phyloP scores from a whole-genome alignment of 1,139 yeast species.

The Yamadazyma triangularis region DNA sequence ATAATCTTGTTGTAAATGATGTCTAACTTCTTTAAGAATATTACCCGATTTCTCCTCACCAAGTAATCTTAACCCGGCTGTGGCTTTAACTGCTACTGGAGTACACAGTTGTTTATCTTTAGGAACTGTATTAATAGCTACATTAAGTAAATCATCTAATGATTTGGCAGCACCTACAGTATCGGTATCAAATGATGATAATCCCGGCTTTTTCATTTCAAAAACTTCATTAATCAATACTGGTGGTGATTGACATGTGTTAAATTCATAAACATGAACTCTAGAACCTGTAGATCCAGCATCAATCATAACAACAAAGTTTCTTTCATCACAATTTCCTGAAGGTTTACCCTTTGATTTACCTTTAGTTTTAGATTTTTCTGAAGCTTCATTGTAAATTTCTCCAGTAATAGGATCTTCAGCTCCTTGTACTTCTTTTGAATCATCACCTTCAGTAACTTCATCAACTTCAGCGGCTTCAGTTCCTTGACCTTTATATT shows the following conservation, averaged over 20 bases:
- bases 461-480: slow-evolving; percentile 14
- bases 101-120: slow-evolving; percentile 68
- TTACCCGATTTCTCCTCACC: slow-evolving; percentile 70
- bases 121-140: slow-evolving; percentile 77
- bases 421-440: slow-evolving; percentile 4
- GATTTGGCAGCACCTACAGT: slow-evolving; percentile 82
- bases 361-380: background rate
- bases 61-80: slow-evolving; percentile 89
- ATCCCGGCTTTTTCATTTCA: slow-evolving; percentile 88
- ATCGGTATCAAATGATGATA: slow-evolving; percentile 80
- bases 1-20: slow-evolving; percentile 68
- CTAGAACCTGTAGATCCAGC: slow-evolving; percentile 98
- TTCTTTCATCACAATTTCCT: slow-evolving; percentile 25
- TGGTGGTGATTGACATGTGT: slow-evolving; percentile 82
- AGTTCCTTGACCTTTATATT: slow-evolving; percentile 3
- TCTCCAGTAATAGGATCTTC: slow-evolving; percentile 1
- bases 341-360: slow-evolving; percentile 2
- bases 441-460: slow-evolving; percentile 11
- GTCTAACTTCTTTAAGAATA: slow-evolving; percentile 71
- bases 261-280: slow-evolving; percentile 88
- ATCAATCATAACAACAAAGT: slow-evolving; percentile 81
- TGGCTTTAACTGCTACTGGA: slow-evolving; percentile 94
- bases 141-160: slow-evolving; percentile 70
- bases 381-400: background rate
- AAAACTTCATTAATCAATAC: slow-evolving; percentile 72